These are phyloP conservation scores for Lepidium aucheri DNA, from an alignment of 345 rosid genomes.

Conservation along the genomic window DNA sequence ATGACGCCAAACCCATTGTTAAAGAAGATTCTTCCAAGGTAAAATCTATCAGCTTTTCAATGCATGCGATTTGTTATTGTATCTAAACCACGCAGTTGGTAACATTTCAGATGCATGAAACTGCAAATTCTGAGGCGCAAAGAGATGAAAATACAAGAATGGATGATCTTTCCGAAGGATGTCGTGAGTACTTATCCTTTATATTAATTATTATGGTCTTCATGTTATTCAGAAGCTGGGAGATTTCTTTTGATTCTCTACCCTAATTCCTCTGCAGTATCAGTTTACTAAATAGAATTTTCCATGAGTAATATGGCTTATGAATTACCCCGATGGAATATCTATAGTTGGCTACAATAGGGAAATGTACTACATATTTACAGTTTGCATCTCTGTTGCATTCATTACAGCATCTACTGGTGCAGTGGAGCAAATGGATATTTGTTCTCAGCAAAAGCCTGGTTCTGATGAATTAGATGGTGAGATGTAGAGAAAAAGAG, in stretches of 20 bases:
- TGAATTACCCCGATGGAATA: background rate
- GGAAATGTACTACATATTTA: background rate
- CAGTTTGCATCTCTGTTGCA: background rate
- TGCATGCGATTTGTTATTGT: background rate
- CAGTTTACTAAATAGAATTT: background rate
- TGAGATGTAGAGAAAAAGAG: constrained; percentile 34
- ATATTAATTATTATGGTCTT: background rate
- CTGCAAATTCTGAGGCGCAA: constrained; percentile 34
- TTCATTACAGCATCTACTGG: constrained; percentile 45
- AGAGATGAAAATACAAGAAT: constrained; percentile 34
- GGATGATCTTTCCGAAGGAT: constrained; percentile 34
- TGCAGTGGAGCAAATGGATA: constrained; percentile 51
- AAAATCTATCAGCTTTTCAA: constrained; percentile 13
- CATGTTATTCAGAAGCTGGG: background rate
- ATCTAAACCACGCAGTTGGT: constrained; percentile 1
- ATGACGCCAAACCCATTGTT: constrained; percentile 37
- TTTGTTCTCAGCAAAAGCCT: constrained; percentile 43
- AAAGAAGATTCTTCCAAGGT: constrained; percentile 41
- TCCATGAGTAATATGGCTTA: background rate
- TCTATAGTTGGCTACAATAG: background rate
- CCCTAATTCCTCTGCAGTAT: background rate
- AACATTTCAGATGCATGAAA: constrained; percentile 37
- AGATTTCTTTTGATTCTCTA: background rate
- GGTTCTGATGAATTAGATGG: constrained; percentile 53
- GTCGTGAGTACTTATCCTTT: constrained; percentile 45